Conservation (phyloP, 495 filamentous ascomycete species). For the Neurospora sp. region DNA sequence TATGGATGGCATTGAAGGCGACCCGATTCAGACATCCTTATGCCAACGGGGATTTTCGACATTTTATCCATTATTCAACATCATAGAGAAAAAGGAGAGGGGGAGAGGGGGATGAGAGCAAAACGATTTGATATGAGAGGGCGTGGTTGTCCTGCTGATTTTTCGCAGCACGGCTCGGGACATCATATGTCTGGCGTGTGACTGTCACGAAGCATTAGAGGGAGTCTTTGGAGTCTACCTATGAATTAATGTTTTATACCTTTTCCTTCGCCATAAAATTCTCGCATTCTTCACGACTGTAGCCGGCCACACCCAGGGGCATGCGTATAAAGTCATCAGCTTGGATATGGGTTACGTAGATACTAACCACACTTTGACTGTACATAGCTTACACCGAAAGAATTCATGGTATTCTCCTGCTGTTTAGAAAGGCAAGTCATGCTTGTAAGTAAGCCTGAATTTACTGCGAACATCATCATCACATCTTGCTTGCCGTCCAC, state of each 20-base stretch:
- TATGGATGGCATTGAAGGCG: background rate
- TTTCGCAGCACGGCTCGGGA: background rate
- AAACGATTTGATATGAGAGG: background rate
- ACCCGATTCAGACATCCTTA: background rate
- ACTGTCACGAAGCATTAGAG: background rate
- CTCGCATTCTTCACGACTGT: background rate
- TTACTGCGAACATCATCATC: background rate
- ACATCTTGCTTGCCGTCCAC: background rate
- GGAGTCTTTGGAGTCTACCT: background rate
- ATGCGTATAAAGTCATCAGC: background rate
- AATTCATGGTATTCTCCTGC: background rate
- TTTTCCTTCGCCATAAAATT: background rate
- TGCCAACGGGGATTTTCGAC: background rate
- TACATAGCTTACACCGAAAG: background rate
- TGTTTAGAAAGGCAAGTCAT: background rate
- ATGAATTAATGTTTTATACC: background rate
- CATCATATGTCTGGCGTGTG: background rate
- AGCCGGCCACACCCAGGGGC: background rate
- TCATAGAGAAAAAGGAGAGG: background rate
- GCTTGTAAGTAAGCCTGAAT: background rate
- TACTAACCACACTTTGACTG: background rate
- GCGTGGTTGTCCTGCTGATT: background rate
- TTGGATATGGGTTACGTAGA: background rate
- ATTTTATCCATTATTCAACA: background rate
- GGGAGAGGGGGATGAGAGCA: background rate